These are phyloP conservation scores for Cutaneotrichosporon sp. DNA, from an alignment of 1,284 basidiomycete genomes.

Conservation along the genomic window DNA sequence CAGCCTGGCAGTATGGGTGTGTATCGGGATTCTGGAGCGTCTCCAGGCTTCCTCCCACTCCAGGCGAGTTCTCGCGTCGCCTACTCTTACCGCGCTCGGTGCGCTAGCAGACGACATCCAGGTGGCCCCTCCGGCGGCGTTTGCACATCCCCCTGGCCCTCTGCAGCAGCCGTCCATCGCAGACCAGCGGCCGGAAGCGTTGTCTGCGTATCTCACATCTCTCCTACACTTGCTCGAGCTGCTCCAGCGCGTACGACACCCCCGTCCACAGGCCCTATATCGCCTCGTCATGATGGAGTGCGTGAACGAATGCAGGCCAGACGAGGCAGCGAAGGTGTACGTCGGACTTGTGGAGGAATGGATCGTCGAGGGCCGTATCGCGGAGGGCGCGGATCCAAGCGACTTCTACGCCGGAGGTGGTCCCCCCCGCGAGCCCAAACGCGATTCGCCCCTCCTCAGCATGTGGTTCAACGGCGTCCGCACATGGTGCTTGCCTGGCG, in stretches of 20 bases:
- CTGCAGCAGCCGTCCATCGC: constrained; percentile 16
- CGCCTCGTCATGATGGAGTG: constrained; percentile 25
- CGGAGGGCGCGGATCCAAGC: constrained; percentile 37
- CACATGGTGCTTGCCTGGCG: constrained; percentile 46
- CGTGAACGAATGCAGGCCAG: constrained; percentile 26
- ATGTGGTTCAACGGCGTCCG: constrained; percentile 45
- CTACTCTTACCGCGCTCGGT: constrained; percentile 2
- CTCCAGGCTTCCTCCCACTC: constrained; percentile 6
- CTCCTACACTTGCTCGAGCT: constrained; percentile 25
- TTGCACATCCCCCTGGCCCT: neutral
- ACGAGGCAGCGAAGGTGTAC: constrained; percentile 44
- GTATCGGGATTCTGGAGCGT: neutral
- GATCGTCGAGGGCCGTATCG: constrained; percentile 46
- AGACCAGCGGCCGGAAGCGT: constrained; percentile 13
- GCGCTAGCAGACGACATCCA: neutral
- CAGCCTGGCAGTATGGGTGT: neutral
- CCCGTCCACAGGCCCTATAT: constrained; percentile 32
- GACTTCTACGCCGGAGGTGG: constrained; percentile 33
- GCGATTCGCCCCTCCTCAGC: constrained; percentile 19
- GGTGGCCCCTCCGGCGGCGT: neutral
- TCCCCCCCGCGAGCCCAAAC: constrained; percentile 9
- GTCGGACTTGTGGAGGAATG: constrained; percentile 48
- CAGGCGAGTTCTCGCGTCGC: neutral
- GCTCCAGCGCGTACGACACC: constrained; percentile 32
- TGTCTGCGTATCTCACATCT: neutral